Base-by-base conservation (phyloP, 2,329 filamentous ascomycete genomes). In the Boeremia exigua region DNA sequence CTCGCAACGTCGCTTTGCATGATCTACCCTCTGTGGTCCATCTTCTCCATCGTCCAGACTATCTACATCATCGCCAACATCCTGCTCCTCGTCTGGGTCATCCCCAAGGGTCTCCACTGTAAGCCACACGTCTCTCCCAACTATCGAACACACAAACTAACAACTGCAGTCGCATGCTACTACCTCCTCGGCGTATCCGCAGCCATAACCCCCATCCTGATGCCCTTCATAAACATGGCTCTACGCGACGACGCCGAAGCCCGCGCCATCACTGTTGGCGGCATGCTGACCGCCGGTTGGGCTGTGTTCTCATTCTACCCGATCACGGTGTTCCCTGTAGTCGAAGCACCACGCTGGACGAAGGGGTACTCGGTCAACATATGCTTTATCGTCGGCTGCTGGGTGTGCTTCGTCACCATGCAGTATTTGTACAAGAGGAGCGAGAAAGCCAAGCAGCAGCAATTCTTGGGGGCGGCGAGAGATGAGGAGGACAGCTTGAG, bases 1-100 rank as follows among this genome's bases (percentile, higher is more conserved):
- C 65, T 83, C 0, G 81, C 81, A 0, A 80, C 81, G 0, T 82
- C 81, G 0, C 65, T 84, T 6, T 81, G 81, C 7, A 77, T 80
- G 43, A 80, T 83, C 1, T 82, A 82, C 43, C 80, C 81, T 0
- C 67, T 78, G 0, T 83, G 81, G 81, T 64, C 73, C 2, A 78
- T 83, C 5, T 82, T 81, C 58, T 77, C 76, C 0, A 69, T 79
- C 4, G 75, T 77, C 1, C 75, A 77, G 4, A 54, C 59, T 0
- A 77, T 77, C 14, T 77, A 75, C 39, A 61, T 81, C 8, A 77
- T 82, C 36, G 79, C 79, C 1, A 75, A 75, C 3, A 69, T 81
- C 9, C 79, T 78, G 50, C 79, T 83, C 68, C 75, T 80, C 2
- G 65, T 82, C 10, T 83, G 81, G 81, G 68, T 76, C 14, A 81